Evolutionary conservation across 441 rosid species (phyloP).

Genomic region (Kokia cookei): DNA sequence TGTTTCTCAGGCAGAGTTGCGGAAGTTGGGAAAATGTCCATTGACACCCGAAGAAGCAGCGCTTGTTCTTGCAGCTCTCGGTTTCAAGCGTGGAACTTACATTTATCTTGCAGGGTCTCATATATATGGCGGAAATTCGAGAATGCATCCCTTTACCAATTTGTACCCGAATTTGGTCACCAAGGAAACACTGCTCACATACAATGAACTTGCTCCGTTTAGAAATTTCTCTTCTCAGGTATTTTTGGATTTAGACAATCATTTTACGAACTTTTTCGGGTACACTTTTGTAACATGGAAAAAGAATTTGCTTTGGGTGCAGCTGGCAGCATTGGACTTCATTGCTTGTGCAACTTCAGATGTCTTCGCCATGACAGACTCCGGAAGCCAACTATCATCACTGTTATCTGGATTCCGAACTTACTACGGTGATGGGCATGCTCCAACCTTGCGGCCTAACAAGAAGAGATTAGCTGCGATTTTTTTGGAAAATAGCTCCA

Average conservation of each 20-base stretch:
- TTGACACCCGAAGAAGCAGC: conserved; percentile 96
- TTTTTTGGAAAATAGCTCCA: conserved; percentile 50
- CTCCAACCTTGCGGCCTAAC: conserved; percentile 86
- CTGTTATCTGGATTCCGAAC: conserved; percentile 86
- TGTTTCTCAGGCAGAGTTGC: conserved; percentile 46
- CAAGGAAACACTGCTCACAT: conserved; percentile 81
- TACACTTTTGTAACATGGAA: neutral
- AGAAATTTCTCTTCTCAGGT: conserved; percentile 92
- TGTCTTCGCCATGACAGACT: conserved; percentile 95
- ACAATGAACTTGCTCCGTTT: conserved; percentile 74
- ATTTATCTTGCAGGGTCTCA: conserved; percentile 86
- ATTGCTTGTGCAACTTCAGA: conserved; percentile 88
- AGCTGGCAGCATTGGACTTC: conserved; percentile 92
- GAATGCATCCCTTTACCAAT: conserved; percentile 64
- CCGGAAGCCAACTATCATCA: conserved; percentile 92
- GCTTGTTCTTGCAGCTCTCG: conserved; percentile 80
- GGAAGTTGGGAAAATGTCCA: conserved; percentile 82
- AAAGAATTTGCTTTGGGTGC: conserved; percentile 18
- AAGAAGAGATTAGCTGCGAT: conserved; percentile 88
- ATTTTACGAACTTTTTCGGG: neutral
- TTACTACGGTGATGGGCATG: conserved; percentile 61
- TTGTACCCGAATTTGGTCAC: conserved; percentile 87
- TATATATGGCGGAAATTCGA: conserved; percentile 63
- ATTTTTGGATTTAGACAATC: neutral
- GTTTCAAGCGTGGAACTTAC: conserved; percentile 58